Conservation (phyloP, 2,329 filamentous ascomycete species). For the Berkeleyomyces rouxiae region DNA sequence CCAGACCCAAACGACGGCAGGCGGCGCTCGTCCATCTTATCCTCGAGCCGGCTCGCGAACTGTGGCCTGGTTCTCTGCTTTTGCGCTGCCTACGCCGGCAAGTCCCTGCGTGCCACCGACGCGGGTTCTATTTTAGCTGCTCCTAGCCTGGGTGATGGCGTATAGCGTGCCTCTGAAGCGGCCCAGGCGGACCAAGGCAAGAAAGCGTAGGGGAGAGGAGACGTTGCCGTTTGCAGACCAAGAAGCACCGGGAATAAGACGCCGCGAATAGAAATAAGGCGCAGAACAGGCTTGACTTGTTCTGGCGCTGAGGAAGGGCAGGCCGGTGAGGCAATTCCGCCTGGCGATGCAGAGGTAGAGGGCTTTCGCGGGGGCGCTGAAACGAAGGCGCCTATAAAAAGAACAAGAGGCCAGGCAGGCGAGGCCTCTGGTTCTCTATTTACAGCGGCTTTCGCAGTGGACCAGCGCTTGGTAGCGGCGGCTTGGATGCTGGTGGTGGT, state of each 20-base stretch:
- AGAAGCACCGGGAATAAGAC: neutral
- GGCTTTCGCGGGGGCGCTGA: neutral
- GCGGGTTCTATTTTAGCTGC: neutral
- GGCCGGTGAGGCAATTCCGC: neutral
- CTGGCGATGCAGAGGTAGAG: neutral
- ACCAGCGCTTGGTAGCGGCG: no score
- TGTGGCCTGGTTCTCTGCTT: neutral
- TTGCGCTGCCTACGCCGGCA: neutral
- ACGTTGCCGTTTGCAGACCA: no score
- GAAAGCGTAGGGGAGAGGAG: no score
- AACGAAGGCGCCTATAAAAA: neutral
- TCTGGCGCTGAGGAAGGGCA: neutral
- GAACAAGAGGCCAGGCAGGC: neutral
- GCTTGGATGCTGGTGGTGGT: no score
- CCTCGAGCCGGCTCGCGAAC: neutral
- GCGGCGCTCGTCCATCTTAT: slow-evolving; percentile 3
- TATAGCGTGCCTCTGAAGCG: neutral
- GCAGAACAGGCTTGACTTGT: neutral
- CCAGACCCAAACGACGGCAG: neutral
- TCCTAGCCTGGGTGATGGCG: neutral
- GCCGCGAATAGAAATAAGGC: neutral
- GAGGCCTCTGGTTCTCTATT: neutral
- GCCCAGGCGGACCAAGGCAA: neutral
- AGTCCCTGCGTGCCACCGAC: neutral
- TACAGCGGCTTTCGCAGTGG: neutral